A percentile compares a stretch with the other conserved stretches of the same genome.
These are phyloP conservation scores for Trichoderma sp. DNA, from an alignment of 2,329 filamentous ascomycete genomes.

Conservation along the genomic window DNA sequence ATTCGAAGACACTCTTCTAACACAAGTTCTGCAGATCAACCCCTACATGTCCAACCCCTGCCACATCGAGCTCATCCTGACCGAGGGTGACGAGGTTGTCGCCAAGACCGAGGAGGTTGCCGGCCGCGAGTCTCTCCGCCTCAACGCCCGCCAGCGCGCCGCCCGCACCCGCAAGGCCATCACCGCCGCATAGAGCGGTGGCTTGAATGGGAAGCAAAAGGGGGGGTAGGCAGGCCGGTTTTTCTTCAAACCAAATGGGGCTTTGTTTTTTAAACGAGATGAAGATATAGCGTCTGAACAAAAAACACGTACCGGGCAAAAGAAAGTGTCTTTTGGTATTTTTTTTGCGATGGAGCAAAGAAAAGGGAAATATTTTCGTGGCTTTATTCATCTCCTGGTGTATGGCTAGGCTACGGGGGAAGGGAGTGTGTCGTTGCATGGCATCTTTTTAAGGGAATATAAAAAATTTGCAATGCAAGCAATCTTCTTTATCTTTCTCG, in stretches of 20 bases:
- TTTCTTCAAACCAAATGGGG: background rate
- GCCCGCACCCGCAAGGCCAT: constrained; percentile 61
- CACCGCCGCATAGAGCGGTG: constrained; percentile 55
- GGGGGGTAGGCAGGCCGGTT: background rate
- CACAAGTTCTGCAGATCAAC: constrained; percentile 73
- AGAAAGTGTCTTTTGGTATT: constrained; percentile 17
- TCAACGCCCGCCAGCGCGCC: constrained; percentile 92
- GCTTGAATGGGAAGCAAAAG: background rate
- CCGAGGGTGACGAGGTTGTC: constrained; percentile 93
- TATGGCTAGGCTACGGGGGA: constrained; percentile 38
- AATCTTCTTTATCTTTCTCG: constrained; percentile 29
- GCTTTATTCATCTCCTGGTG: constrained; percentile 40
- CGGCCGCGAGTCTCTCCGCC: constrained; percentile 62
- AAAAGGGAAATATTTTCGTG: constrained; percentile 28
- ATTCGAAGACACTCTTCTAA: constrained; percentile 29
- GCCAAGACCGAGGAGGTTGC: constrained; percentile 87
- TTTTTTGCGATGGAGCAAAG: constrained; percentile 19
- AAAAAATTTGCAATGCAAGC: constrained; percentile 31
- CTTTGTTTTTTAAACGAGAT: constrained; percentile 6
- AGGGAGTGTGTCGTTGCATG: constrained; percentile 29
- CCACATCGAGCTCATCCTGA: constrained; percentile 99
- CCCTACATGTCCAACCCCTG: constrained; percentile 99
- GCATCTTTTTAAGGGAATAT: constrained; percentile 34
- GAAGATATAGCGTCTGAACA: background rate
- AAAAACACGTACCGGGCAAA: background rate